These are phyloP conservation scores for Penicillium lagena DNA, from an alignment of 495 filamentous ascomycete species.

Conservation along the genomic window DNA sequence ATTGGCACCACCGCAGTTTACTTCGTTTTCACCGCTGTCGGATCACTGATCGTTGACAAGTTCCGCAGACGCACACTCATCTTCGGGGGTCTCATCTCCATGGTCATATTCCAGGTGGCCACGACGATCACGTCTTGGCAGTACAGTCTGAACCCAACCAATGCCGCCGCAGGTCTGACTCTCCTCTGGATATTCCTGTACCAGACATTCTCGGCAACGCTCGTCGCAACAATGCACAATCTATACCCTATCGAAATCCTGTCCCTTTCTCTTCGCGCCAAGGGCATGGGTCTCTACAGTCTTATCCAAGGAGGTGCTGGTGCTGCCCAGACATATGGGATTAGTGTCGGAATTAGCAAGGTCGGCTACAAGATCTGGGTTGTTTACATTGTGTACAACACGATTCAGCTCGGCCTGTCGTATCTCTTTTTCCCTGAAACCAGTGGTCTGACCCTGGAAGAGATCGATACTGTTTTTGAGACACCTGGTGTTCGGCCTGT, in stretches of 20 bases:
- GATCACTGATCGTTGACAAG: conserved; percentile 30
- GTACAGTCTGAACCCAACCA: conserved; percentile 14
- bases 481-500: conserved; percentile 35
- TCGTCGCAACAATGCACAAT: conserved; percentile 40
- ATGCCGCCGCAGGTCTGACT: conserved; percentile 24
- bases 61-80: conserved; percentile 31
- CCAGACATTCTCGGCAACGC: conserved; percentile 31
- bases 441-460: conserved; percentile 27
- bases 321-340: conserved; percentile 32
- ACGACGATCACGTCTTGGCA: conserved; percentile 37
- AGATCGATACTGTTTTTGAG: conserved; percentile 40
- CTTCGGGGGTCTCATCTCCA: conserved; percentile 25
- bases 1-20: conserved; percentile 33
- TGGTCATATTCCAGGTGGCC: conserved; percentile 33
- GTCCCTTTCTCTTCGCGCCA: conserved; percentile 30
- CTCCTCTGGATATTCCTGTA: conserved; percentile 37
- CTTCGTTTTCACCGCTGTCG: conserved; percentile 34
- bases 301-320: conserved; percentile 37
- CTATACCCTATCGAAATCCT: conserved; percentile 36
- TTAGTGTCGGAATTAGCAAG: conserved; percentile 32
- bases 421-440: conserved; percentile 41
- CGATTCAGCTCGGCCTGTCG: conserved; percentile 29
- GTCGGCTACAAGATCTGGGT: conserved; percentile 40
- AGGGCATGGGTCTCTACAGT: conserved; percentile 37
- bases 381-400: conserved; percentile 38